Base-by-base conservation (phyloP, 805 yeast species). In the Ogataea trehaloabstinens region DNA sequence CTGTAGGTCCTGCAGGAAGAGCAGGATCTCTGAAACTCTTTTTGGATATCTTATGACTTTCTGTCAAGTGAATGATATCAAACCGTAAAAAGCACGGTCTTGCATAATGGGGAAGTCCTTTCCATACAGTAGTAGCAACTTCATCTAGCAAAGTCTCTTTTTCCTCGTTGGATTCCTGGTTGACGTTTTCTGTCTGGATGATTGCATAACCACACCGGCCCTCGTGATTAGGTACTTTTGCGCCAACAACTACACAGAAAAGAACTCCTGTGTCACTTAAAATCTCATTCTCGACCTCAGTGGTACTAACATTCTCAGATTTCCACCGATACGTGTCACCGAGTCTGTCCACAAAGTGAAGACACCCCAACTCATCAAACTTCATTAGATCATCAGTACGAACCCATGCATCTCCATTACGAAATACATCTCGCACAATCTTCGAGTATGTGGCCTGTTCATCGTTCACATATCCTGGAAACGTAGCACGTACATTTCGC, bases 291-390 rank as follows among this genome's bases (percentile, higher is more conserved):
- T 91, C 97, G 28, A 90, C 96, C 65, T 90, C 97, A 24, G 90
- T 82, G 11, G 97, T 89, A 13, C 93, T 80, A 8, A 91, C 96
- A 60, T 90, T 90, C 65, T 90, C 98, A 2, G 95, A 84, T 66
- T 88, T 91, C 98, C 98, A 90, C 52, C 98, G 73, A 68, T 85
- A 90, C 0, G 97, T 91, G 57, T 90, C 98, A 29, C 98, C 98
- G 55, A 91, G 65, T 55, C 98, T 71, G 67, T 90, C 98, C 31
- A 89, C 87, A 61, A 90, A 90, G 63, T 83, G 87, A 58, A 84
- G 72, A 48, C 82, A 64, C 1, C 87, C 85, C 47, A 80, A 73
- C 20, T 68, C 69, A 60, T 88, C 95, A 57, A 71, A 64, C 50
- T 68, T 78, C 55, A 91, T 68, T 49, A 90, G 70, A 60, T 90